These are phyloP conservation scores for Austropuccinia psidii DNA, from an alignment of 1,284 basidiomycete species.

Conservation along the genomic window DNA sequence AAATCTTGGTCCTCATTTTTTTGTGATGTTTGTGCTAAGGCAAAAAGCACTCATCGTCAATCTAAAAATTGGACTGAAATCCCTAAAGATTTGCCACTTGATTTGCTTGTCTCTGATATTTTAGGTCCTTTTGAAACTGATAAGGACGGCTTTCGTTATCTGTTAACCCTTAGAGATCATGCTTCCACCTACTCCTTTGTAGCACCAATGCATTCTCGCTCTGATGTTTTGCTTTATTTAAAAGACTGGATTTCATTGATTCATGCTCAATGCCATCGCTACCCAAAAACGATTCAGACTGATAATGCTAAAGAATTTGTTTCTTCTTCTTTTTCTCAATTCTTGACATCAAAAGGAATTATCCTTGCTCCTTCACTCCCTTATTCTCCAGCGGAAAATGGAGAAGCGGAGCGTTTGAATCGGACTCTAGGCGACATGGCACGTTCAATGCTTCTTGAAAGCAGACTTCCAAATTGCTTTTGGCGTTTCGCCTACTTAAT, in stretches of 20 bases:
- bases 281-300: neutral
- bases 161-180: neutral
- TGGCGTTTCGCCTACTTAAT: neutral
- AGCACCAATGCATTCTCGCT: neutral
- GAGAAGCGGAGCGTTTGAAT: neutral
- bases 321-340: neutral
- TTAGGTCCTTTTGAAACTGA: neutral
- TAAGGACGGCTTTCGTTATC: neutral
- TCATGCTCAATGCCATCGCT: too few species aligned
- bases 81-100: neutral
- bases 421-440: conserved; percentile 7
- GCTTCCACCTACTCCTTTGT: neutral
- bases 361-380: neutral
- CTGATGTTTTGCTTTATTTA: neutral
- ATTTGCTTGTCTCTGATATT: neutral
- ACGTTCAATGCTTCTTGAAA: neutral
- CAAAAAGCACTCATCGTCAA: neutral
- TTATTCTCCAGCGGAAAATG: neutral
- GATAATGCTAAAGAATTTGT: neutral
- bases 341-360: neutral
- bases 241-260: neutral
- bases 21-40: neutral
- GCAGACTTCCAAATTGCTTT: neutral
- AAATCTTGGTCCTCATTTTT: neutral
- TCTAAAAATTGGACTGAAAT: neutral